These are phyloP conservation scores for Trichoderma atroviride DNA, from an alignment of 2,329 filamentous ascomycete species.

Conservation along the genomic window DNA sequence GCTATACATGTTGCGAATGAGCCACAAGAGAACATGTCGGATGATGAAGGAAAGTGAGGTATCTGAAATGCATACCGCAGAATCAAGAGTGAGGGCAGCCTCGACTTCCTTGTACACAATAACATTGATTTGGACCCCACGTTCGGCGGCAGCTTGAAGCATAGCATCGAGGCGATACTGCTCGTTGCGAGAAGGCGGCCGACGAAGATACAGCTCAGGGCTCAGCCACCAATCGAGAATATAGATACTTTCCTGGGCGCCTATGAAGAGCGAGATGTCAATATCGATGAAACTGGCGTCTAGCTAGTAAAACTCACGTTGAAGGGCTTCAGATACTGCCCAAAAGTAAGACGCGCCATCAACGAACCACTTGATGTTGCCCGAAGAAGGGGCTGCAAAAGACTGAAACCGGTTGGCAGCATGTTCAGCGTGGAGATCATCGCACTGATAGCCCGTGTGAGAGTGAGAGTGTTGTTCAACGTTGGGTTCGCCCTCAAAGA, in stretches of 20 bases:
- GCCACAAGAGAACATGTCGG: conserved; percentile 29
- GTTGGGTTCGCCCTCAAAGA: conserved; percentile 45
- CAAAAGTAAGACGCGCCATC: conserved; percentile 84
- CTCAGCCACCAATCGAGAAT: conserved; percentile 92
- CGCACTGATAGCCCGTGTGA: conserved; percentile 45
- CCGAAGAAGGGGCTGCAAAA: conserved; percentile 73
- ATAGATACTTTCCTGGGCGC: conserved; percentile 75
- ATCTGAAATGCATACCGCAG: conserved; percentile 44
- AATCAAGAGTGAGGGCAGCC: conserved; percentile 69
- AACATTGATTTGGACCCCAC: conserved; percentile 80
- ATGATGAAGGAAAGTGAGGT: background rate
- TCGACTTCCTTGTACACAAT: conserved; percentile 94
- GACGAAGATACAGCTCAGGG: conserved; percentile 83
- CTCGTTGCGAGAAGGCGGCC: conserved; percentile 80
- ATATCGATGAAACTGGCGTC: background rate
- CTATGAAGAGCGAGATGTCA: conserved; percentile 39
- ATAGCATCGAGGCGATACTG: conserved; percentile 82
- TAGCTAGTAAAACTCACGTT: conserved; percentile 49
- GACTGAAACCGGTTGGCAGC: conserved; percentile 60
- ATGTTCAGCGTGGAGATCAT: conserved; percentile 47
- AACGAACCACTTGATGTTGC: conserved; percentile 85
- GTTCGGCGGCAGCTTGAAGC: conserved; percentile 78
- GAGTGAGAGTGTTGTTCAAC: conserved; percentile 51
- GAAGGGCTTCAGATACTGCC: conserved; percentile 78
- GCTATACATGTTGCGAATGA: conserved; percentile 43